Evolutionary conservation across 1,139 yeast genomes (phyloP), one percentile per base, ranked within the genome.

Genomic region (Sugiyamaella sp.): DNA sequence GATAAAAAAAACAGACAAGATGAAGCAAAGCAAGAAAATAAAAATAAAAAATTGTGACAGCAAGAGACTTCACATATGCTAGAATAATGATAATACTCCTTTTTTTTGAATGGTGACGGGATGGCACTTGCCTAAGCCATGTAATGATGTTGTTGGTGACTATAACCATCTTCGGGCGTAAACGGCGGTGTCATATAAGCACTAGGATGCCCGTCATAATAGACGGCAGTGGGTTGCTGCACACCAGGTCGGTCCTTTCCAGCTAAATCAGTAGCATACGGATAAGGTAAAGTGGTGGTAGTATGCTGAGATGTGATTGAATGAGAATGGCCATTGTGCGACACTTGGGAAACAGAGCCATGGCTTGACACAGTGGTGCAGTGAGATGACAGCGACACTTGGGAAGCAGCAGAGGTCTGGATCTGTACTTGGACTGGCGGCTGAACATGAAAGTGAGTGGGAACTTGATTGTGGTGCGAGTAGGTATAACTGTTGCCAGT

Each of bases 151-250:
- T 29, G 35, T 10, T 6, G 8, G 14, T 29, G 35, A 12, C 35
- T 33, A 21, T 46, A 38, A 8, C 35, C 42, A 19, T 53, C 52
- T 16, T 41, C 56, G 21, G 63, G 63, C 3, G 61, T 59, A 45
- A 59, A 58, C 12, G 63, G 62, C 14, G 63, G 63, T 1, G 62
- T 60, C 57, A 59, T 55, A 45, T 59, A 59, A 9, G 43, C 52
- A 25, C 25, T 27, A 14, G 38, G 22, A 21, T 29, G 35, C 9
- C 37, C 52, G 12, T 48, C 41, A 24, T 41, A 41, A 20, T 41
- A 41, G 12, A 22, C 21, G 17, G 21, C 19, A 19, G 33, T 24
- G 6, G 21, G 17, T 12, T 29, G 35, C n/a, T 29, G 35, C 4
- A 29, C 14, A 29, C 35, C 35, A 21, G 10, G 10, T 12, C 29